Evolutionary conservation across 164 flowering plant genomes (phyloP).

Genomic region (Nymphaea colorata): DNA sequence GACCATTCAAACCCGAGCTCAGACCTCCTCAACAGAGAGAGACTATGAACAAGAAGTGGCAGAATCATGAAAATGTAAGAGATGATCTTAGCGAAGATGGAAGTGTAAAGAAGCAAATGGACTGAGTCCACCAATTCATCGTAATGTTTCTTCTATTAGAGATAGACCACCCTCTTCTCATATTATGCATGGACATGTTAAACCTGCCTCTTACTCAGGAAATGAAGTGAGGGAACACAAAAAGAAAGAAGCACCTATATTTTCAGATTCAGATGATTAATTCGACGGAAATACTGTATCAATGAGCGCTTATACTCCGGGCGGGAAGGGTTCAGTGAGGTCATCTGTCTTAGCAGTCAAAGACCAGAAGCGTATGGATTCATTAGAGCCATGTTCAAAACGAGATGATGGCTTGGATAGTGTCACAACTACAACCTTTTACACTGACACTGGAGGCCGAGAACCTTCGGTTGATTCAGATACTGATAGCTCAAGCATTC

Average conservation of each 20-base stretch:
- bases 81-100: constrained; percentile 7
- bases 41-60: constrained; percentile 6
- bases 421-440: not conserved
- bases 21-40: constrained; percentile 19
- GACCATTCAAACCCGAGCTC: no score
- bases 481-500: constrained; percentile 19
- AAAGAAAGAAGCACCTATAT: not conserved
- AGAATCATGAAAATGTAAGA: constrained; percentile 2
- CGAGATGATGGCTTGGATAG: not conserved
- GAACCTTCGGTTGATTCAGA: constrained; percentile 9
- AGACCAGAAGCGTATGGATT: not conserved
- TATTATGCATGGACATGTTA: constrained; percentile 4
- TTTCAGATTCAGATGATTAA: constrained; percentile 12
- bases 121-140: not conserved
- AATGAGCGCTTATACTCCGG: not conserved
- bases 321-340: not conserved
- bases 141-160: constrained; percentile 5
- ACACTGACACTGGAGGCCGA: constrained; percentile 8
- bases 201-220: constrained; percentile 5
- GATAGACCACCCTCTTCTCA: constrained; percentile 1
- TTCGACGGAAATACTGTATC: not conserved
- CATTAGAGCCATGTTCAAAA: not conserved
- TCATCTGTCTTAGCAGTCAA: not conserved
- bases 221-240: not conserved
- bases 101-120: constrained; percentile 13